These are phyloP conservation scores for Mycothermus thermophilus DNA, from an alignment of 495 filamentous ascomycete genomes.

Conservation along the genomic window DNA sequence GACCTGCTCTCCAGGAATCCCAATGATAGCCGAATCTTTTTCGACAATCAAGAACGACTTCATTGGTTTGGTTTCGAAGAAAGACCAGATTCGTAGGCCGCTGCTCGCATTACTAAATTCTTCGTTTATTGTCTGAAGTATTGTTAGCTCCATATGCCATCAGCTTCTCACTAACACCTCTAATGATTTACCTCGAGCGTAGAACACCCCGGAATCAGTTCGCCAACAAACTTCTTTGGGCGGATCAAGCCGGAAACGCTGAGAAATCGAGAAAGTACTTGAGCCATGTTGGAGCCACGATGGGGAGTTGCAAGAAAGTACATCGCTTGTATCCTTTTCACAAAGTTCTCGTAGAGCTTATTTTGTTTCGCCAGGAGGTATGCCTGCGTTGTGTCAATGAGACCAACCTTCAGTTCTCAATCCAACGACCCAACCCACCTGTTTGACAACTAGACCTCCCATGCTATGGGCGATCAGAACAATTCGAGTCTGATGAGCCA, in stretches of 20 bases:
- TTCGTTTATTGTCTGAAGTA: constrained; percentile 31
- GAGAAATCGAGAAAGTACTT: too few relatives aligned
- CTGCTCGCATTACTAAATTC: constrained; percentile 27
- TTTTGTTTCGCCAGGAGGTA: constrained; percentile 16
- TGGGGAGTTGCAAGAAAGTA: constrained; percentile 21
- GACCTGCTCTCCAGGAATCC: constrained; percentile 25
- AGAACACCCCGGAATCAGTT: too few relatives aligned
- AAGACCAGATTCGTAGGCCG: constrained; percentile 27
- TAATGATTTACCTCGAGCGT: too few relatives aligned
- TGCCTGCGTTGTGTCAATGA: constrained; percentile 11
- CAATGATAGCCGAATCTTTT: constrained; percentile 26
- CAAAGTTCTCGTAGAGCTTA: constrained; percentile 9
- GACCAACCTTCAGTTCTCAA: neutral
- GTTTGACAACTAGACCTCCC: constrained; percentile 21
- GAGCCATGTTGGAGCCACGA: constrained; percentile 11
- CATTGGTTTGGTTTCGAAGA: constrained; percentile 31
- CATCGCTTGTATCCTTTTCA: constrained; percentile 13
- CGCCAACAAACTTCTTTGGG: too few relatives aligned
- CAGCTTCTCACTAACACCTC: too few relatives aligned
- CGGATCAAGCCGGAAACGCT: too few relatives aligned
- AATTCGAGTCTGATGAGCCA: constrained; percentile 12
- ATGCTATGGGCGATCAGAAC: constrained; percentile 20
- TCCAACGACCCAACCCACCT: constrained; percentile 5
- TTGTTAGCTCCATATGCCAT: too few relatives aligned
- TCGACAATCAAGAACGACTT: constrained; percentile 27